Evolutionary conservation across 768 basidiomycete species (phyloP).

Genomic region (Russula earlei): DNA sequence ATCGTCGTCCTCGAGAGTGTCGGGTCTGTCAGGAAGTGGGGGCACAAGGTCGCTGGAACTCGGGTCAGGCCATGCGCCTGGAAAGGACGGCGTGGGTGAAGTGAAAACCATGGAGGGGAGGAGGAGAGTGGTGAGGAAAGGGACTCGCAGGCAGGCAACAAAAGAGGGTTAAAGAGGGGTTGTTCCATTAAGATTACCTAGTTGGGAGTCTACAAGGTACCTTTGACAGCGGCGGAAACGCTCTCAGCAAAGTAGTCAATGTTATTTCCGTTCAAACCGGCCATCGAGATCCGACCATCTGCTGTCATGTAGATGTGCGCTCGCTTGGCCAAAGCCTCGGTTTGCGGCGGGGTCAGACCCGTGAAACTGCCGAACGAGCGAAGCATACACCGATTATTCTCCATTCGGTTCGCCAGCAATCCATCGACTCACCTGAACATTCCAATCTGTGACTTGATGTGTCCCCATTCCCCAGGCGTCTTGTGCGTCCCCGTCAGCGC

Average conservation of each 20-base stretch:
- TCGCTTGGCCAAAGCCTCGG: constrained; percentile 74
- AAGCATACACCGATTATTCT: not conserved
- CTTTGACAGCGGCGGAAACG: constrained; percentile 75
- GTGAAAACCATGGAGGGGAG: constrained; percentile 17
- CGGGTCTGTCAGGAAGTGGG: constrained; percentile 3
- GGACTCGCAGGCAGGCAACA: not conserved
- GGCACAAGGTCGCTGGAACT: constrained; percentile 4
- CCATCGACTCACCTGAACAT: constrained; percentile 76
- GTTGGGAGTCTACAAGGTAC: constrained; percentile 43
- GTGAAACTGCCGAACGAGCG: constrained; percentile 48
- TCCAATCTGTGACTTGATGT: constrained; percentile 93
- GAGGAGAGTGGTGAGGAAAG: constrained; percentile 3
- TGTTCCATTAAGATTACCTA: constrained; percentile 7
- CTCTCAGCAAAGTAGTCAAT: constrained; percentile 86
- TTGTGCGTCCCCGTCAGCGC: constrained; percentile 65
- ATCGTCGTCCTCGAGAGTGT: not conserved
- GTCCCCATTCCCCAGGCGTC: constrained; percentile 92
- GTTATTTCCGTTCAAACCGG: constrained; percentile 76
- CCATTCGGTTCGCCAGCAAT: not conserved
- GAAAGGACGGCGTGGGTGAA: constrained; percentile 31
- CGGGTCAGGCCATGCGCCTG: constrained; percentile 38
- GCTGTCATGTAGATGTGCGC: constrained; percentile 92
- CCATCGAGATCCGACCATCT: constrained; percentile 92
- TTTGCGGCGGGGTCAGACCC: constrained; percentile 70
- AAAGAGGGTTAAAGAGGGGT: not conserved